These are phyloP conservation scores for Dissoconium aciculare DNA, from an alignment of 2,329 filamentous ascomycete species.

Conservation along the genomic window DNA sequence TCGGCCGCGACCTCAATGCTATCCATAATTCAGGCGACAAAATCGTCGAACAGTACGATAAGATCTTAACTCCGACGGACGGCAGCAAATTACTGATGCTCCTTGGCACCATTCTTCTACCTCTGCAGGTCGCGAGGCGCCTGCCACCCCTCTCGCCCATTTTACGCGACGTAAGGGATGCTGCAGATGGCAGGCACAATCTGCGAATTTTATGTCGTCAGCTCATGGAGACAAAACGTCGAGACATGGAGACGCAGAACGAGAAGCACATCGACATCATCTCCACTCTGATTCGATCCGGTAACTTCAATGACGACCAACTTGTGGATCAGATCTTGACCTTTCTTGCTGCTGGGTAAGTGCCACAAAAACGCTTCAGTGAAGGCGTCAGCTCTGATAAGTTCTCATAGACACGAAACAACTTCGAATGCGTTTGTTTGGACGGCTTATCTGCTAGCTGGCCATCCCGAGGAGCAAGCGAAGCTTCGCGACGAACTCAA, in stretches of 20 bases:
- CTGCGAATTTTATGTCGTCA: neutral
- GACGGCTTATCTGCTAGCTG: conserved; percentile 52
- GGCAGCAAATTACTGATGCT: neutral
- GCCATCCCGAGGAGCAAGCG: conserved; percentile 2
- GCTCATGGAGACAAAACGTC: neutral
- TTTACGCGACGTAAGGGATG: neutral
- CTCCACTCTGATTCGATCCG: conserved; percentile 35
- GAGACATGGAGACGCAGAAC: neutral
- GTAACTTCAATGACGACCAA: conserved; percentile 35
- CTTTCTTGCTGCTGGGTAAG: conserved; percentile 34
- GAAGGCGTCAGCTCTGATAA: neutral
- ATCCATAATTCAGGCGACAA: conserved; percentile 2
- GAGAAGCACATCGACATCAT: conserved; percentile 24
- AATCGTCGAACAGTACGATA: conserved; percentile 2
- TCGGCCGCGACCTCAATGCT: conserved; percentile 5
- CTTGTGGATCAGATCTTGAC: conserved; percentile 40
- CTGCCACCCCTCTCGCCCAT: too few species aligned
- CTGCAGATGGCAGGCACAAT: neutral
- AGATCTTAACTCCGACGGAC: neutral
- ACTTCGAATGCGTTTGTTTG: conserved; percentile 59
- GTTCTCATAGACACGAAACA: conserved; percentile 46
- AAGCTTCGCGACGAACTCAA: conserved; percentile 2
- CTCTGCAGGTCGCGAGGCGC: neutral
- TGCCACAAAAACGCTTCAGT: too few species aligned
- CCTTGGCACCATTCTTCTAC: neutral